A percentile compares a stretch with the other conserved stretches of the same genome.
Evolutionary conservation across 2,329 filamentous ascomycete species (phyloP).

Genomic region (Hypoxylon sp.): DNA sequence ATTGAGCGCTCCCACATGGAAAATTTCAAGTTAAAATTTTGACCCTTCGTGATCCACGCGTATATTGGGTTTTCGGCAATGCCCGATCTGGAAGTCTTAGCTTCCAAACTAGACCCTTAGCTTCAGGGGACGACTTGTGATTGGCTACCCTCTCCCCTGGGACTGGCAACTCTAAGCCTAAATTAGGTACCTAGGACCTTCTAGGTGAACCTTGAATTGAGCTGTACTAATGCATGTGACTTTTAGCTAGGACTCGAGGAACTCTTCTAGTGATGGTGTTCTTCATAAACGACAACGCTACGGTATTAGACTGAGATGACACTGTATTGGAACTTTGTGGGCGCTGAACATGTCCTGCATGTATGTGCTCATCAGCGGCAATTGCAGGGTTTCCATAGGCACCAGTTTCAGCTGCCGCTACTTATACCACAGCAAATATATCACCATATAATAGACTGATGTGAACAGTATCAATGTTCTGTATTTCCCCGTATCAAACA

Average conservation of each 20-base stretch:
- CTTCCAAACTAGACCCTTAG: constrained; percentile 8
- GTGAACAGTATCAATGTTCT: constrained; percentile 11
- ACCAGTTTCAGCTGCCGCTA: not conserved
- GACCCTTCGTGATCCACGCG: not conserved
- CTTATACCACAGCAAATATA: not conserved
- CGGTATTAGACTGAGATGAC: not conserved
- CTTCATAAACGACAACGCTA: not conserved
- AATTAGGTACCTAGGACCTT: not conserved
- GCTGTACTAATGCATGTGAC: constrained; percentile 17
- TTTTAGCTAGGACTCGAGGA: not conserved
- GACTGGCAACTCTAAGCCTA: constrained; percentile 1
- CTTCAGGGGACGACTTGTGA: not conserved
- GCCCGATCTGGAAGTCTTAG: constrained; percentile 19
- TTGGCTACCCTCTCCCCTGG: constrained; percentile 18
- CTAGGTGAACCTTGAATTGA: constrained; percentile 16
- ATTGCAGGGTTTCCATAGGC: not conserved
- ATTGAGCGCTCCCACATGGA: not conserved
- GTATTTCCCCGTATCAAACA: constrained; percentile 21
- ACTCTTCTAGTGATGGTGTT: not conserved
- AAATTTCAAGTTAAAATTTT: not conserved
- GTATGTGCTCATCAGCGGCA: no score
- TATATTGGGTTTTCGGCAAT: constrained; percentile 9
- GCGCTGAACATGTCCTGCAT: not conserved
- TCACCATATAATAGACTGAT: not conserved
- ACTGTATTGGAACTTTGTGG: not conserved